Evolutionary conservation across 1,284 basidiomycete species (phyloP), one percentile per base, ranked within the genome.

Genomic region (Tylopilus sp.): DNA sequence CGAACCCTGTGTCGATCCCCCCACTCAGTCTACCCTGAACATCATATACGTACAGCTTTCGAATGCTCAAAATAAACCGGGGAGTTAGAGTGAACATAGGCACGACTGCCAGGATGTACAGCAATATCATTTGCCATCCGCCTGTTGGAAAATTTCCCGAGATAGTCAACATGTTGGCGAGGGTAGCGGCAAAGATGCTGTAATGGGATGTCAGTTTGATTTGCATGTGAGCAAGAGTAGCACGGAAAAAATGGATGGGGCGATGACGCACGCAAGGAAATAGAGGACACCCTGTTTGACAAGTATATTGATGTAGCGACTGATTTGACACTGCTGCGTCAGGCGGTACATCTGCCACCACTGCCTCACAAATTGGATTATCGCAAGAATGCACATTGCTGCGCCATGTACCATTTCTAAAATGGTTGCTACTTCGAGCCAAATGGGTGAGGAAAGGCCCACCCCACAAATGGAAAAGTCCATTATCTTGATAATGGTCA

Each of bases 281-380:
- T 61, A 61, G 24, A 59, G n/a, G 17, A 58, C 17, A 13, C 59
- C 57, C 25, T 61, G 37, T 32, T 13, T 6, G 7, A 45, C 24
- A 8, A 59, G 35, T 4, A 58, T 1, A 13, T 61, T 61, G 11
- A 59, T 59, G n/a, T 43, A 31, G 1, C 7, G 29, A 28, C 25
- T 46, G 36, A 61, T 29, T 17, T 29, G 46, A 49, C 47, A 62
- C 5, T n/a, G 43, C 33, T 35, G 46, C 8, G 61, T 59, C 7
- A 7, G 33, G 2, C 11, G 25, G 33, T 64, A 47, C 48, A 37
- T 51, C 24, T 29, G 48, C 25, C 51, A 1, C 7, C 49, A 56
- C 10, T 45, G 39, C 28, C 20, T 35, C 24, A 24, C 5, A 7
- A 61, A 65, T 20, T 37, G 53, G 10, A 25, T 11, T 17, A 50